A percentile compares a stretch with the other conserved stretches of the same genome.
Conservation (phyloP, 2,329 filamentous ascomycete genomes). For the Trichophyton benhamiae region DNA sequence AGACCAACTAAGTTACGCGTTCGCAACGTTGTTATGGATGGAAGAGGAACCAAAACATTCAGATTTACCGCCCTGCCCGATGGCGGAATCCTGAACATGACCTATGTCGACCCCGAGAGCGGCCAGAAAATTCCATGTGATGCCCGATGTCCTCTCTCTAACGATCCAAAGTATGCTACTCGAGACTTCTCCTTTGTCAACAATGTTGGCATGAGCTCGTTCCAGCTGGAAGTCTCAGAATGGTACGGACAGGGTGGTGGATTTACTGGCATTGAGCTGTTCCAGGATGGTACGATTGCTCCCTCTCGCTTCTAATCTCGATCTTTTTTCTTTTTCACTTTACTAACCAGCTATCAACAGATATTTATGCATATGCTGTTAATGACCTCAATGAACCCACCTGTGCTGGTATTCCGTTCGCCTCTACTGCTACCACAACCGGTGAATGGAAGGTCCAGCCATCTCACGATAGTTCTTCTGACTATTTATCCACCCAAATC, state of each 20-base stretch:
- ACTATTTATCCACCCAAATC: conserved; percentile 63
- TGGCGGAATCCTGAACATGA: conserved; percentile 91
- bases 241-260: conserved; percentile 83
- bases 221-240: conserved; percentile 71
- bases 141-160: conserved; percentile 69
- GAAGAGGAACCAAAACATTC: conserved; percentile 77
- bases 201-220: conserved; percentile 70
- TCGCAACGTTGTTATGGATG: conserved; percentile 74
- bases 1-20: conserved; percentile 75
- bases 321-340: background rate
- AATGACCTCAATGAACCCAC: conserved; percentile 76
- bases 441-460: conserved; percentile 63
- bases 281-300: conserved; percentile 50
- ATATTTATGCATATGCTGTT: conserved; percentile 76
- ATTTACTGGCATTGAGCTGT: conserved; percentile 73
- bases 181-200: conserved; percentile 94
- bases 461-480: conserved; percentile 52
- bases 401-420: conserved; percentile 54
- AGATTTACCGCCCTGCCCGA: conserved; percentile 75
- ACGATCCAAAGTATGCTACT: conserved; percentile 51
- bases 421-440: conserved; percentile 55
- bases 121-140: conserved; percentile 62
- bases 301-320: background rate
- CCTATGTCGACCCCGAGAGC: conserved; percentile 63
- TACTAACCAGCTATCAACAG: conserved; percentile 23